Percentiles rank a stretch among this genome's conserved stretches.
Evolutionary conservation across 805 yeast species (phyloP).

Genomic region (Candida sithepensis): DNA sequence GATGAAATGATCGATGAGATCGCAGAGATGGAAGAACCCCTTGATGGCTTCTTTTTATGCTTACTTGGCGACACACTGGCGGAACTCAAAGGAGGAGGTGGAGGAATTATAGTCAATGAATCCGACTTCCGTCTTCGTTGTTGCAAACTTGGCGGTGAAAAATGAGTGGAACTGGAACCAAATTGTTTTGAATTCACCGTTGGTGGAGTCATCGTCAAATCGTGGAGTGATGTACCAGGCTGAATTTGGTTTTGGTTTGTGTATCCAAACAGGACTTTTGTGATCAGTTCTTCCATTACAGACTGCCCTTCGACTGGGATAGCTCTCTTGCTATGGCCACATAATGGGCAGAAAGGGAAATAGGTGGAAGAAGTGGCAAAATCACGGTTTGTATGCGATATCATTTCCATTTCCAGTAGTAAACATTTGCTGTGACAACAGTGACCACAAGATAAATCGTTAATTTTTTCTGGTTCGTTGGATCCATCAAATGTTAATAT

Average conservation of each 20-base stretch:
- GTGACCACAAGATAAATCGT: constrained; percentile 54
- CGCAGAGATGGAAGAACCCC: constrained; percentile 34
- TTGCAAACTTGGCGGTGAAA: neutral
- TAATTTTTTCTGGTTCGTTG: constrained; percentile 30
- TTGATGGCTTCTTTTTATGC: constrained; percentile 28
- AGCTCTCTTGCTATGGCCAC: constrained; percentile 17
- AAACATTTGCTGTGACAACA: constrained; percentile 58
- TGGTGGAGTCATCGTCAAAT: neutral
- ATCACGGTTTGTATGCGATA: constrained; percentile 4
- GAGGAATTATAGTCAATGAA: constrained; percentile 1
- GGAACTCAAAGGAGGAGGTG: neutral
- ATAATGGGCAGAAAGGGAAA: constrained; percentile 26
- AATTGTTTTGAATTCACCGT: neutral
- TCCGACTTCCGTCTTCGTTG: neutral
- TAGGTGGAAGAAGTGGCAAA: constrained; percentile 7
- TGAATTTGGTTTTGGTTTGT: neutral
- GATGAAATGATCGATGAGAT: constrained; percentile 33
- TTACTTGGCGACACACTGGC: constrained; percentile 4
- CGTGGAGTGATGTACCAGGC: neutral
- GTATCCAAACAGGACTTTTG: constrained; percentile 10
- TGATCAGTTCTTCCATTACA: constrained; percentile 17
- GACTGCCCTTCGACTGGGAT: constrained; percentile 21
- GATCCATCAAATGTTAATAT: constrained; percentile 38
- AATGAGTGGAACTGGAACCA: neutral
- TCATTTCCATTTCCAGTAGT: constrained; percentile 33